A percentile compares a stretch with the other conserved stretches of the same genome.
phyloP scores from a whole-genome alignment of 495 filamentous ascomycete species.

The Podospora australis region DNA sequence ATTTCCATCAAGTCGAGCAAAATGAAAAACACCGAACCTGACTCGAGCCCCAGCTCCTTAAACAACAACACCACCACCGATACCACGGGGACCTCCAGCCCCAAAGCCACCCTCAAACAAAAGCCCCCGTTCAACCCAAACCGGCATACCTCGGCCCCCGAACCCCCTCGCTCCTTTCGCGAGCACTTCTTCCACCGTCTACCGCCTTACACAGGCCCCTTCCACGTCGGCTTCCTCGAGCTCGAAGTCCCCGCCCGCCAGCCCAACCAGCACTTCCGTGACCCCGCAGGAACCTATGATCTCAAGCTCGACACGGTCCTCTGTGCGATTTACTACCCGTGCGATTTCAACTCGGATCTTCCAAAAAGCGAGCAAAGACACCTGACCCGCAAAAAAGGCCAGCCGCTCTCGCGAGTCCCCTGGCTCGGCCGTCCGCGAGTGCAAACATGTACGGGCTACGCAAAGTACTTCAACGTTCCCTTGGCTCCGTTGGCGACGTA shows the following conservation, averaged over 20 bases:
- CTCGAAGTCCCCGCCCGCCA: constrained; percentile 54
- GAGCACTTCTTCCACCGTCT: constrained; percentile 46
- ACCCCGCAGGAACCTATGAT: constrained; percentile 32
- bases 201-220: constrained; percentile 56
- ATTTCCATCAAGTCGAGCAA: no score
- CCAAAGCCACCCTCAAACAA: background rate
- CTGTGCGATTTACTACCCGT: constrained; percentile 63
- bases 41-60: no score
- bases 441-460: constrained; percentile 46
- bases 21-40: background rate
- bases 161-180: constrained; percentile 19
- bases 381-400: background rate
- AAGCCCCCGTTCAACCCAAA: background rate
- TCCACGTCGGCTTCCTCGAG: constrained; percentile 57
- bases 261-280: constrained; percentile 34
- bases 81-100: background rate
- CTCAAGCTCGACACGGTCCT: constrained; percentile 53
- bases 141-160: constrained; percentile 5
- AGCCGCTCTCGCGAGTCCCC: constrained; percentile 37
- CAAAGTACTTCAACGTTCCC: constrained; percentile 43
- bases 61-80: background rate
- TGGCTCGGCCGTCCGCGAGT: constrained; percentile 48
- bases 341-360: constrained; percentile 24
- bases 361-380: constrained; percentile 15
- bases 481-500: constrained; percentile 35